Base-by-base conservation (phyloP, 2,329 filamentous ascomycete species). In the Neocucurbitaria cava region DNA sequence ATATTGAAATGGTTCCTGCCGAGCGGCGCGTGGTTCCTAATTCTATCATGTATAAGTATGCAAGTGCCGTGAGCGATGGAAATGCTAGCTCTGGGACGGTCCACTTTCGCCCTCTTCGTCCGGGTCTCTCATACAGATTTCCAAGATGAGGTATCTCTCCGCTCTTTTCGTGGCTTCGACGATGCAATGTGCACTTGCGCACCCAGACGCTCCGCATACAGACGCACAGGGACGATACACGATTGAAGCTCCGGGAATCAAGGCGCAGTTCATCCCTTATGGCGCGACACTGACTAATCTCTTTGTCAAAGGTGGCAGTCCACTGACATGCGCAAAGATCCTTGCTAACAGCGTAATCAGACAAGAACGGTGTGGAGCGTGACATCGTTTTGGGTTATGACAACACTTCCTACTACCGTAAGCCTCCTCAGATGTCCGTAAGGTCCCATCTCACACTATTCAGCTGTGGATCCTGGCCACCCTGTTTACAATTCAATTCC, bases 401-500 rank as follows among this genome's bases (percentile, higher is more conserved):
- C 56, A 73, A 73, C 28, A 68, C 68, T 5, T 72, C 70, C 7
- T 73, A 59, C 61, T 73, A 73, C 38, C 64, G 70, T 73, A 65
- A 49, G 69, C 58, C 20, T 46, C n/a, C 48, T 23, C 15, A 23
- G 30, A 46, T 8, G n/a, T 42, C 30, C 7, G 23, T 3, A 13
- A 28, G 40, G 17, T 5, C 38, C 38, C n/a, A 15, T 49, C 62
- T 55, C 52, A 65, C 49, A 18, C 5, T 11, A n/a, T n/a, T 11
- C 26, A 73, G 70, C 71, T 17, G 66, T 72, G 42, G 71, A 73
- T 46, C 69, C 71, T 21, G 68, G 69, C 24, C 71, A 73, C 46
- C 71, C 71, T 8, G 71, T 73, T 11, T 73, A 72, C 58, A 73
- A 73, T 52, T 69, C 70, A 20, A 65, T 73, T 33, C 71, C 71